These are phyloP conservation scores for Prunella vulgaris DNA, from an alignment of 257 asterid genomes.

Conservation along the genomic window DNA sequence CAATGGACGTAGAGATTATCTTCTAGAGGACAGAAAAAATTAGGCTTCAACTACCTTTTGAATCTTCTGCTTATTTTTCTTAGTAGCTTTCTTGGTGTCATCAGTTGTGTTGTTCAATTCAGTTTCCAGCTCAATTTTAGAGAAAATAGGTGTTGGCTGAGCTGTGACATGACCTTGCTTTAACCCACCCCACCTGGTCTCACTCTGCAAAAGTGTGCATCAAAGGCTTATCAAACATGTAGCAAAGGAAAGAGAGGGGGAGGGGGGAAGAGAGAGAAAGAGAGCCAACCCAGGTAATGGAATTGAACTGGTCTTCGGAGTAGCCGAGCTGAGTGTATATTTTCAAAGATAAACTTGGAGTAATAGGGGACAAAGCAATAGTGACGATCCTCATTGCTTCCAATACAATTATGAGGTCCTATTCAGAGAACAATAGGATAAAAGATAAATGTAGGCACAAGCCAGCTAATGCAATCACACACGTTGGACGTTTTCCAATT, in stretches of 20 bases:
- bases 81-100: constrained; percentile 39
- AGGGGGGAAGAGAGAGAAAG: constrained; percentile 28
- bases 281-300: constrained; percentile 60
- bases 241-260: neutral
- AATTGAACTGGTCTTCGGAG: constrained; percentile 69
- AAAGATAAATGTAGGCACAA: neutral
- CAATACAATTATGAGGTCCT: constrained; percentile 77
- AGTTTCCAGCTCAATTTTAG: constrained; percentile 59
- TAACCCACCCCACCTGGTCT: constrained; percentile 87
- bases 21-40: neutral
- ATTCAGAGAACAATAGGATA: neutral
- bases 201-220: constrained; percentile 47
- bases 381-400: constrained; percentile 86
- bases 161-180: constrained; percentile 70
- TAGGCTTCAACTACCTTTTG: constrained; percentile 55
- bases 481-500: neutral
- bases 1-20: neutral
- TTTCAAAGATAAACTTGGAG: constrained; percentile 64
- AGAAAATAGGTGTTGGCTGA: constrained; percentile 70
- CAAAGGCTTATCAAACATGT: constrained; percentile 3
- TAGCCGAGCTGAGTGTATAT: constrained; percentile 88
- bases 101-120: constrained; percentile 34
- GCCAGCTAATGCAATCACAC: neutral
- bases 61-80: constrained; percentile 39
- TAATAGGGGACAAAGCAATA: constrained; percentile 71